Conservation (phyloP, 202 grass and related monocot species). For the Hordeum pubiflorum region DNA sequence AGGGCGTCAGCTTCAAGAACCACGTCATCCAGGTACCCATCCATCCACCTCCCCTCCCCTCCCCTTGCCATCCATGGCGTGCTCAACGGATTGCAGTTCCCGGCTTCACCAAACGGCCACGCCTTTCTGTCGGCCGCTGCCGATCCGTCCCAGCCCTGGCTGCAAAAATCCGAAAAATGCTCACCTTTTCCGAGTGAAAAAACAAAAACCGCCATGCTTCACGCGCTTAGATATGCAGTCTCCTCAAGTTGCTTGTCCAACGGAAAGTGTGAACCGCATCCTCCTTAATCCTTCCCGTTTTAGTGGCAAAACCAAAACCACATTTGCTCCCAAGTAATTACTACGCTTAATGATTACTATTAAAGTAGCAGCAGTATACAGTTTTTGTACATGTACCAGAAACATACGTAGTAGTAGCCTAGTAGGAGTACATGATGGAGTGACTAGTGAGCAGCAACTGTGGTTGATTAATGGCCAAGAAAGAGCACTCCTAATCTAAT, state of each 20-base stretch:
- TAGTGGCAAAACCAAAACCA: neutral
- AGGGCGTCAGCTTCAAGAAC: slow-evolving; percentile 83
- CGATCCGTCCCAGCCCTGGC: slow-evolving; percentile 11
- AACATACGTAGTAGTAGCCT: neutral
- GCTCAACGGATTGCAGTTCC: slow-evolving; percentile 29
- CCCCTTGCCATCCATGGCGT: neutral
- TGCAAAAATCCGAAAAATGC: slow-evolving; percentile 27
- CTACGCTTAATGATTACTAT: neutral
- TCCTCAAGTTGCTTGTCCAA: slow-evolving; percentile 2
- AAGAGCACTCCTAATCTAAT: neutral
- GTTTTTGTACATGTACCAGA: neutral
- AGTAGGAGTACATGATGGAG: too few relatives aligned
- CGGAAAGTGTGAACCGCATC: neutral
- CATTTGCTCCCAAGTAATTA: neutral
- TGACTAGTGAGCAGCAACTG: neutral
- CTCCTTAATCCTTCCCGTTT: neutral
- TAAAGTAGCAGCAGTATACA: neutral
- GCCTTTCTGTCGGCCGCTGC: slow-evolving; percentile 19
- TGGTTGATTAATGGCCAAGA: neutral
- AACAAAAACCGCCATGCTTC: neutral
- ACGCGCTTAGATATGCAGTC: neutral
- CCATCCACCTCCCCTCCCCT: neutral
- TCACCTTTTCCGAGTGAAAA: neutral
- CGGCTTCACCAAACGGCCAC: neutral
- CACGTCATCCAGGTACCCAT: slow-evolving; percentile 81